These are phyloP conservation scores for Athelia psychrophila DNA, from an alignment of 1,284 basidiomycete species.

Conservation along the genomic window DNA sequence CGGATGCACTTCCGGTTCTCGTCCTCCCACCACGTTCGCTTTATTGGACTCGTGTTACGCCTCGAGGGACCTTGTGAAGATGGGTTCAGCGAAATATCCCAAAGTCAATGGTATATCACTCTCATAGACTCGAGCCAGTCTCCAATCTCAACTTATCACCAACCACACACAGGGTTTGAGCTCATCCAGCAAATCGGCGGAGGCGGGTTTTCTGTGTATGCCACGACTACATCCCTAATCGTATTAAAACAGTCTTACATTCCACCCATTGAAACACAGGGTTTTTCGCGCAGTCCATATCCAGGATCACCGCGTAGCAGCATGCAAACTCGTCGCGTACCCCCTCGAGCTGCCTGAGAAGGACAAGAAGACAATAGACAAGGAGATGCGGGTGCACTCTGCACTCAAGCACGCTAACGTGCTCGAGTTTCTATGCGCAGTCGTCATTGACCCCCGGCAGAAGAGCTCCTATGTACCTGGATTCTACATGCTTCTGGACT, in stretches of 20 bases:
- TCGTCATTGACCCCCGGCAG: constrained; percentile 70
- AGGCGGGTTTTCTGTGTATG: constrained; percentile 82
- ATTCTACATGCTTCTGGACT: constrained; percentile 90
- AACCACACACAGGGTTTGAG: constrained; percentile 53
- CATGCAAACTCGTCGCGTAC: constrained; percentile 81
- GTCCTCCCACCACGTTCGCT: neutral
- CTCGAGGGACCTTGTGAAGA: neutral
- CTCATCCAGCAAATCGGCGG: constrained; percentile 78
- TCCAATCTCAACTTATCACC: too few species aligned
- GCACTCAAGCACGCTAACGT: constrained; percentile 82
- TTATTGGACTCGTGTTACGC: constrained; percentile 10
- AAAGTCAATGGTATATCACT: constrained; percentile 20
- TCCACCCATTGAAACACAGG: constrained; percentile 34
- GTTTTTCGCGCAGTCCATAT: constrained; percentile 82
- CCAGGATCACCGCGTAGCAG: constrained; percentile 64
- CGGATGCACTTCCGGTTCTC: neutral
- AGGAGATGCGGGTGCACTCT: constrained; percentile 91
- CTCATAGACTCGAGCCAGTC: too few species aligned
- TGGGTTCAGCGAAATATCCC: constrained; percentile 30
- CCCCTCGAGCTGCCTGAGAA: constrained; percentile 55
- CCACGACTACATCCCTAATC: neutral
- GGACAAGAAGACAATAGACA: constrained; percentile 81
- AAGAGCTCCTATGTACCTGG: constrained; percentile 66
- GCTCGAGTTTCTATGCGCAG: constrained; percentile 81
- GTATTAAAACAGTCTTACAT: constrained; percentile 3